Percentiles rank a stretch among this genome's conserved stretches.
These are phyloP conservation scores for Globisporangium paddicum DNA, from an alignment of 352 stramenopile genomes.

Conservation along the genomic window DNA sequence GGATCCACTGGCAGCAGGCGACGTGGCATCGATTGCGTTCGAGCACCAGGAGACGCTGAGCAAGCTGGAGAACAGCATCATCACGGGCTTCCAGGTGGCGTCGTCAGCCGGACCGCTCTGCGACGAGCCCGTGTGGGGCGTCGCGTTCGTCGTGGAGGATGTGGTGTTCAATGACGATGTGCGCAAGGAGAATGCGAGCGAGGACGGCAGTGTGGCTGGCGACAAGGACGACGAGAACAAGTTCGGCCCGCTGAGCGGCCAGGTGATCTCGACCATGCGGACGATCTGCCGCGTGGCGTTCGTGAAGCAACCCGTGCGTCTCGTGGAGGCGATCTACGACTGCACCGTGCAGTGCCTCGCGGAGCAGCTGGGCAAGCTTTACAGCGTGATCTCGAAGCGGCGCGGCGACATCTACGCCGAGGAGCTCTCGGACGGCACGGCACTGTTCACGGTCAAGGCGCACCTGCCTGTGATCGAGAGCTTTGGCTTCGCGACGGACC, in stretches of 20 bases:
- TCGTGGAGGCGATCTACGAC: conserved; percentile 90
- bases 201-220: conserved; percentile 17
- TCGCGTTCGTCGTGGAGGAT: conserved; percentile 86
- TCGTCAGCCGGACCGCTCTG: conserved; percentile 81
- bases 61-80: conserved; percentile 75
- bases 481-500: conserved; percentile 90
- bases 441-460: conserved; percentile 93
- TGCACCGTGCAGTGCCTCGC: conserved; percentile 86
- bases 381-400: conserved; percentile 92
- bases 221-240: conserved; percentile 23
- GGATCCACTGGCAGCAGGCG: neutral
- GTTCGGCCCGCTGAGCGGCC: conserved; percentile 70
- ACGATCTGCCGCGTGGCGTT: conserved; percentile 69
- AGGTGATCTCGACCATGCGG: conserved; percentile 81
- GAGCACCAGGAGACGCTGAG: conserved; percentile 29
- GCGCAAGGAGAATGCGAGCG: conserved; percentile 18
- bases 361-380: conserved; percentile 92
- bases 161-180: conserved; percentile 46
- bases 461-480: conserved; percentile 94
- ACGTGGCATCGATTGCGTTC: neutral
- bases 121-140: conserved; percentile 88
- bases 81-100: conserved; percentile 83
- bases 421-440: conserved; percentile 89
- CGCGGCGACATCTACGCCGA: conserved; percentile 88
- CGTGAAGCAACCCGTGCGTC: conserved; percentile 80